Evolutionary conservation across 805 yeast species (phyloP).

Genomic region (Lipomyces lipofer): DNA sequence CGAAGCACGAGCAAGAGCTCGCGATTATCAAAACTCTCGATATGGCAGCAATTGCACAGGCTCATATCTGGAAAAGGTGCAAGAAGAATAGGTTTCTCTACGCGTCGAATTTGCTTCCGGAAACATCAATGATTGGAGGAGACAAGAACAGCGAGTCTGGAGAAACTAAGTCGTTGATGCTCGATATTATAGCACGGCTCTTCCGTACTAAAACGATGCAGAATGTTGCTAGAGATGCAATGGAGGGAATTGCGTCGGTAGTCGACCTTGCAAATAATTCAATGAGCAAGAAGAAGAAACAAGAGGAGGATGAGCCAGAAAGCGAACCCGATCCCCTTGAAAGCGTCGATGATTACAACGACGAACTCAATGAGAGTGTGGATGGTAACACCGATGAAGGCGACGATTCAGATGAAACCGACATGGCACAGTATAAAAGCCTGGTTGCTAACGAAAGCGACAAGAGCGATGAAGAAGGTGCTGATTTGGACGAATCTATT

Average conservation of each 20-base stretch:
- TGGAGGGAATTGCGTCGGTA: conserved; percentile 18
- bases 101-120: conserved; percentile 18
- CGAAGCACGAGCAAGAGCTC: conserved; percentile 32
- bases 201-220: conserved; percentile 30
- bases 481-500: conserved; percentile 20
- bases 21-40: conserved; percentile 31
- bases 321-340: conserved; percentile 23
- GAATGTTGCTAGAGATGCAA: conserved; percentile 11
- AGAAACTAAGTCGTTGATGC: conserved; percentile 9
- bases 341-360: conserved; percentile 30
- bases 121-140: conserved; percentile 5
- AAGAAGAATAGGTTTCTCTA: conserved; percentile 12
- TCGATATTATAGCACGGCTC: conserved; percentile 34
- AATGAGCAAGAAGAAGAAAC: neutral
- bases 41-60: conserved; percentile 26
- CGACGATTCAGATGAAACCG: conserved; percentile 16
- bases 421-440: conserved; percentile 4
- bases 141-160: neutral
- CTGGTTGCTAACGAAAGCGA: conserved; percentile 8
- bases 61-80: conserved; percentile 17
- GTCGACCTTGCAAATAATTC: conserved; percentile 26
- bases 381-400: conserved; percentile 36
- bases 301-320: neutral
- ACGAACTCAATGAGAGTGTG: conserved; percentile 27
- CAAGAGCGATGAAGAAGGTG: conserved; percentile 5